Evolutionary conservation across 192 early-diverging fungal species (phyloP), one percentile per base, ranked within the genome.

Genomic region (Anaeromyces robustus): DNA sequence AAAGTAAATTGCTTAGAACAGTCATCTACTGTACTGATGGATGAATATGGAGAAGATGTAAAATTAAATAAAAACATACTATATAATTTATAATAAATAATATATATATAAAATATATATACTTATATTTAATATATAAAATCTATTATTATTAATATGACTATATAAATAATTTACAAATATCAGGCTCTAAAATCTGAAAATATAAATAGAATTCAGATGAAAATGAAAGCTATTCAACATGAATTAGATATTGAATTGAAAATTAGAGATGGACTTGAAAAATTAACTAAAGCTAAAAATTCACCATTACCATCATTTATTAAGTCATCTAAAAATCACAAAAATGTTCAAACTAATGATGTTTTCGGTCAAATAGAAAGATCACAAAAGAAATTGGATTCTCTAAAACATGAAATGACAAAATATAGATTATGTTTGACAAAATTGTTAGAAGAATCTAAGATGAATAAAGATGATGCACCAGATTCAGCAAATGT

Each of bases 181-280:
- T 16, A 26, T 30, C 77, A 43, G 78, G 29, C 82, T 82, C n/a
- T 68, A 68, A 68, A 68, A 68, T 86, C 86, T 22, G 88, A 90
- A 17, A 83, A 83, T 39, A 81, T 84, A 28, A 81, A 78, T 29
- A 79, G 82, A 32, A 80, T 90, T 14, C 81, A 80, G 22, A 87
- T 89, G 52, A 90, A 90, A 82, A 84, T 90, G 30, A 78, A 85
- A 32, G 89, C 87, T 1, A 79, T 90, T 30, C 87, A 90, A 80
- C 78, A 82, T 30, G 89, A 90, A 79, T 77, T 90, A 16, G 89
- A 90, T 77, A 90, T 90, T 30, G 89, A 90, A 84, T 81, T 86
- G 81, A 89, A 88, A 81, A 90, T 90, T 30, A 82, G 84, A 43
- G 89, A 90, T 77, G 89, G 89, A 22, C 77, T 90, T 4, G 79